Evolutionary conservation across 73 alveolate genomes (phyloP).

Genomic region (Durusdinium trenchii): DNA sequence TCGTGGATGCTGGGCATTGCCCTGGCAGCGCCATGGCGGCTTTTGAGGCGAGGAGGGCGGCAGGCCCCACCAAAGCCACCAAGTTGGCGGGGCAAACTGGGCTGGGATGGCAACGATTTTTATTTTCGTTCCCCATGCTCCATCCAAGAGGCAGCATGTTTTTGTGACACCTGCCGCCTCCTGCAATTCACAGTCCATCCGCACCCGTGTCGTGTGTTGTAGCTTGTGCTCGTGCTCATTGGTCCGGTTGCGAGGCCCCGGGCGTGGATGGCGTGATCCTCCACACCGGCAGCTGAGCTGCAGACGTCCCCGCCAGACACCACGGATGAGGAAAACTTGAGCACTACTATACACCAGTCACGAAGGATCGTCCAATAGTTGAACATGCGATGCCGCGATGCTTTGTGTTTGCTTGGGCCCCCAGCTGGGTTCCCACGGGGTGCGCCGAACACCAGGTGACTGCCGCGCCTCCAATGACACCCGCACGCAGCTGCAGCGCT

Average conservation of each 20-base stretch:
- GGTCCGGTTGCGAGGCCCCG: background rate
- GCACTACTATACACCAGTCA: too few species aligned
- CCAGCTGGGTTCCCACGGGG: too few species aligned
- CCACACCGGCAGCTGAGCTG: background rate
- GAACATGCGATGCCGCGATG: too few species aligned
- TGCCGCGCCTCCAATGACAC: slow-evolving; percentile 70
- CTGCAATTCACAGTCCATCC: background rate
- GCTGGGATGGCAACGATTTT: too few species aligned
- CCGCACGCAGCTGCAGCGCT: background rate
- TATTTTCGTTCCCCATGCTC: too few species aligned
- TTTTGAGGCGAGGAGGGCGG: slow-evolving; percentile 19
- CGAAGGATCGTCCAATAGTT: too few species aligned
- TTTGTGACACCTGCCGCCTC: too few species aligned
- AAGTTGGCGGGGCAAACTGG: too few species aligned
- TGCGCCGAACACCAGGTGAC: background rate
- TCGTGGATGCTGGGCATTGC: slow-evolving; percentile 84
- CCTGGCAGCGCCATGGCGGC: slow-evolving; percentile 92
- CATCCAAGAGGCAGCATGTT: too few species aligned
- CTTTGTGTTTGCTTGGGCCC: too few species aligned
- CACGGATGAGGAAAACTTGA: too few species aligned
- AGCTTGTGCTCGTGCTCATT: background rate
- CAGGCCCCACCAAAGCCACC: too few species aligned
- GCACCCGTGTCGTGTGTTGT: background rate
- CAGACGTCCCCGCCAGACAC: background rate
- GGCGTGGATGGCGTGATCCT: slow-evolving; percentile 15